Evolutionary conservation across 768 basidiomycete species (phyloP).

Genomic region (Psilocybe subaeruginosa): DNA sequence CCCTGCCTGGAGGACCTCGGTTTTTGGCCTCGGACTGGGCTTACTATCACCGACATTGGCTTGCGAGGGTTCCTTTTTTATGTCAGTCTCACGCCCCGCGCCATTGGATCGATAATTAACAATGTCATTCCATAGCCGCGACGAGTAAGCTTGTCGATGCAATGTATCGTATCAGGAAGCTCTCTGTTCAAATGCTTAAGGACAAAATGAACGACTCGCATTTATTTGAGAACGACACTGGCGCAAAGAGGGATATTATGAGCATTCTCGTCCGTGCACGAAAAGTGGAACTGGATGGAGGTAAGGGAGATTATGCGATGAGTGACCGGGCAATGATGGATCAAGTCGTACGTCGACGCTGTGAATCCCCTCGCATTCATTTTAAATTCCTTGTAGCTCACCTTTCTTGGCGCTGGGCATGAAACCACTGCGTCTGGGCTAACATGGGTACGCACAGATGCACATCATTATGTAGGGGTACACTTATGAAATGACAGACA

Average conservation of each 20-base stretch:
- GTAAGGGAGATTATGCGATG: constrained; percentile 40
- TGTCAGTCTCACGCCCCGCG: constrained; percentile 11
- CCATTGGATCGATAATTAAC: not conserved
- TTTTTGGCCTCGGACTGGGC: constrained; percentile 38
- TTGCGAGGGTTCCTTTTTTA: constrained; percentile 25
- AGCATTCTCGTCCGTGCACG: constrained; percentile 46
- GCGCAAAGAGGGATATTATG: constrained; percentile 53
- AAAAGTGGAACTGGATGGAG: constrained; percentile 36
- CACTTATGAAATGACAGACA: constrained; percentile 28
- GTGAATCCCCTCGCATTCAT: not conserved
- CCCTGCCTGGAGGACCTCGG: constrained; percentile 36
- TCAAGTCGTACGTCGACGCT: constrained; percentile 42
- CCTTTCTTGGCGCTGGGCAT: constrained; percentile 44
- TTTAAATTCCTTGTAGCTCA: constrained; percentile 28
- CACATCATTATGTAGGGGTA: not conserved
- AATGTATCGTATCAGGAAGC: constrained; percentile 44
- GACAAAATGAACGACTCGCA: constrained; percentile 41
- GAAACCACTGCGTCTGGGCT: constrained; percentile 43
- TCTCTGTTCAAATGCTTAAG: constrained; percentile 42
- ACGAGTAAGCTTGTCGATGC: constrained; percentile 33
- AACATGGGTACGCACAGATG: constrained; percentile 37
- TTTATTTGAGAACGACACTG: constrained; percentile 34
- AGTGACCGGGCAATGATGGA: constrained; percentile 52
- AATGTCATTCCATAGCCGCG: constrained; percentile 15
- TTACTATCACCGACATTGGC: constrained; percentile 35